Evolutionary conservation across 2,329 filamentous ascomycete species (phyloP).

Genomic region (Biscogniauxia marginata): DNA sequence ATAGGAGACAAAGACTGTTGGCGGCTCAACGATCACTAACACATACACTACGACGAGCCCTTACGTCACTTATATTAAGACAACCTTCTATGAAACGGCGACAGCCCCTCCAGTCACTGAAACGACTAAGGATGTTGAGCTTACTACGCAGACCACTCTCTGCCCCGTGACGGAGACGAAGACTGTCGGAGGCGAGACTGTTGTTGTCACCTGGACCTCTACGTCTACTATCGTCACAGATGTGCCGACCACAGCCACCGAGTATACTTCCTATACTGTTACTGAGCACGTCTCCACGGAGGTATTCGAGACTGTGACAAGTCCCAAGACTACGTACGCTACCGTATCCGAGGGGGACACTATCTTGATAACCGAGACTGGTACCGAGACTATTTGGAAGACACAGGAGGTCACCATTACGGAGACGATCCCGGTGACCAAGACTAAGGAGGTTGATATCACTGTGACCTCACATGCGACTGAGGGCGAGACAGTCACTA

Average conservation of each 20-base stretch:
- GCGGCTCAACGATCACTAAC: conserved; percentile 38
- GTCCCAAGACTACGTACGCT: conserved; percentile 40
- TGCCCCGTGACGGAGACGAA: conserved; percentile 44
- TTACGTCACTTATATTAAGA: conserved; percentile 32
- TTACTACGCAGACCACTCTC: conserved; percentile 43
- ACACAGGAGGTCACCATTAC: conserved; percentile 38
- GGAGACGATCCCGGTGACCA: conserved; percentile 41
- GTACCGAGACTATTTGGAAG: conserved; percentile 39
- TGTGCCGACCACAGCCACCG: conserved; percentile 30
- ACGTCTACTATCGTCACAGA: conserved; percentile 34
- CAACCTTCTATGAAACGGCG: conserved; percentile 36
- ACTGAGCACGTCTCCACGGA: conserved; percentile 31
- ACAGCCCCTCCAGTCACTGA: conserved; percentile 36
- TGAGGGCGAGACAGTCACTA: conserved; percentile 34
- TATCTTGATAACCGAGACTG: conserved; percentile 41
- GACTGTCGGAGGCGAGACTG: conserved; percentile 40
- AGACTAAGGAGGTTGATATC: conserved; percentile 38
- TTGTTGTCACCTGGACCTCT: conserved; percentile 39
- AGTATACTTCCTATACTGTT: conserved; percentile 33
- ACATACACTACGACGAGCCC: conserved; percentile 45
- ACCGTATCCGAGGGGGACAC: conserved; percentile 43
- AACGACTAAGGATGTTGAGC: conserved; percentile 37
- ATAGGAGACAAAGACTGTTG: conserved; percentile 36
- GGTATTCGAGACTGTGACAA: conserved; percentile 38
- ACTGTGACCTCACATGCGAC: conserved; percentile 41